Conservation (phyloP, 2,329 filamentous ascomycete species). For the Epichloe sibirici region DNA sequence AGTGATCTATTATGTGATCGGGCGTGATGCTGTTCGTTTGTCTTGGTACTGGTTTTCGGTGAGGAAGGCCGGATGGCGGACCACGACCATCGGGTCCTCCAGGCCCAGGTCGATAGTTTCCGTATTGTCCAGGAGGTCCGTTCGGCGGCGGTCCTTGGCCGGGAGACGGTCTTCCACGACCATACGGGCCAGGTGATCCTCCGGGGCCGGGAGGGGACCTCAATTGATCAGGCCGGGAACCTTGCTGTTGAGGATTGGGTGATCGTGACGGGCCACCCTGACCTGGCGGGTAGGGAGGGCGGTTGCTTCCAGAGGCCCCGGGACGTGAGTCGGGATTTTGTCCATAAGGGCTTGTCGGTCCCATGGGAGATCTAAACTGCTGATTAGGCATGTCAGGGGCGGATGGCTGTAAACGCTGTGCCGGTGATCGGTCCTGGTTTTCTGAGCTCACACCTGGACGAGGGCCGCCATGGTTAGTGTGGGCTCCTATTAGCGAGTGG, state of each 20-base stretch:
- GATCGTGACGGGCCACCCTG: conserved; percentile 13
- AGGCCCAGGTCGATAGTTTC: conserved; percentile 15
- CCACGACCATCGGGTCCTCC: conserved; percentile 12
- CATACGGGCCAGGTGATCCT: conserved; percentile 11
- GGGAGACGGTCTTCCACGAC: conserved; percentile 11
- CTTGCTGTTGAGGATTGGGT: conserved; percentile 17
- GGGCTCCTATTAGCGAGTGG: conserved; percentile 33
- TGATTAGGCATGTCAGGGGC: conserved; percentile 27
- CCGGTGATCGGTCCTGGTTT: conserved; percentile 21
- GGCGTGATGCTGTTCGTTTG: conserved; percentile 19
- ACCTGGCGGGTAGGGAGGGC: conserved; percentile 18
- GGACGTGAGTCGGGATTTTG: conserved; percentile 20
- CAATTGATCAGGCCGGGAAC: conserved; percentile 14
- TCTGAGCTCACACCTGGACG: conserved; percentile 38
- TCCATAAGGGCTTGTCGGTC: conserved; percentile 20
- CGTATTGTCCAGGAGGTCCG: conserved; percentile 9
- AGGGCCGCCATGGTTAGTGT: conserved; percentile 42
- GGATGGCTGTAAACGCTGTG: conserved; percentile 26
- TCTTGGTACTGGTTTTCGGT: conserved; percentile 19
- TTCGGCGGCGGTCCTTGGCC: conserved; percentile 8
- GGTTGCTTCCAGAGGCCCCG: conserved; percentile 20
- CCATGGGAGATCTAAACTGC: conserved; percentile 33
- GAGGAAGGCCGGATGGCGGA: conserved; percentile 12
- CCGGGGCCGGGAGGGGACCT: conserved; percentile 6
- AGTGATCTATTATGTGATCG: conserved; percentile 28